Evolutionary conservation across 768 basidiomycete genomes (phyloP), one percentile per base, ranked within the genome.

Genomic region (Amanita rimosa): DNA sequence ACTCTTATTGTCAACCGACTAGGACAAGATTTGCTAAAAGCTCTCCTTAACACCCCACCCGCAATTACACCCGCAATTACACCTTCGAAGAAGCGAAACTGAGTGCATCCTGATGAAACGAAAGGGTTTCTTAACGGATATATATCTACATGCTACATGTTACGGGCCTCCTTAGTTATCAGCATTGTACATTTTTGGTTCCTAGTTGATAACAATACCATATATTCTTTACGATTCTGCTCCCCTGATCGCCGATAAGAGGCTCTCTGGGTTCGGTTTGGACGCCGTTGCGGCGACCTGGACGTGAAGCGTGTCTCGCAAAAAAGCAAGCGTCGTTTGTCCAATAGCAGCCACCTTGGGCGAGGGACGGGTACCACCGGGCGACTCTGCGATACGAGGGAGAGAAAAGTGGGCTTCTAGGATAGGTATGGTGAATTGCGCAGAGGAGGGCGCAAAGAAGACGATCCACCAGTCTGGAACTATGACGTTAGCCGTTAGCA

Each of bases 361-460:
- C 47, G 21, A 36, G 14, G 35, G 46, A 49, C 36, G 43, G 50
- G 9, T 10, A 19, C 16, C 14, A 14, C 52, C 35, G 35, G 24
- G 21, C 16, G 22, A 13, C 16, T 21, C 11, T 8, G 52, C 44
- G 37, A 44, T 39, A 3, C n/a, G 38, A 11, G 59, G 60, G n/a
- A 81, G 55, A 2, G 57, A 39, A 54, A 84, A 80, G 46, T 68
- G 59, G 26, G 68, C 58, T 6, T 59, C 60, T 31, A 89, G 53
- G 9, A 68, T 59, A 1, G 83, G 83, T 6, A 67, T 60, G 14
- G 74, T 79, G 41, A 76, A 73, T 21, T 69, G 70, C 0, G 83
- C 81, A 2, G 76, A 73, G 1, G 86, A 89, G 3, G 86, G 86
- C 0, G 86, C 83, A 55, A 89, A 89, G 58, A 76, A 77, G 16